Percentiles rank a stretch among this genome's conserved stretches.
phyloP scores from a whole-genome alignment of 1,139 yeast genomes.

The Debaryomycetaceae sp. region DNA sequence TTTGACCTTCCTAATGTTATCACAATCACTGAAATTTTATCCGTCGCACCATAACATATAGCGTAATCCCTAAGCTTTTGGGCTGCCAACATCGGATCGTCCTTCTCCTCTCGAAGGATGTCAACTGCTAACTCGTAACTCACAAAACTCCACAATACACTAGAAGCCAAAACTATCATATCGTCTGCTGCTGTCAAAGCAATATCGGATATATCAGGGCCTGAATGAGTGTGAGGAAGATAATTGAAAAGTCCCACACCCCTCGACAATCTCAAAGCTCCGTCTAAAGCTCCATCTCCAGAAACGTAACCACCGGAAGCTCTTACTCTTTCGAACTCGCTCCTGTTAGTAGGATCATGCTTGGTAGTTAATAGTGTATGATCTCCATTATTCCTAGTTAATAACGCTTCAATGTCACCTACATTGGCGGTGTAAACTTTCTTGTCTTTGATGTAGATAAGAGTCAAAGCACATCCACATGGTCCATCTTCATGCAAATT shows the following conservation, averaged over 20 bases:
- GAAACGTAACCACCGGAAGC: conserved; percentile 90
- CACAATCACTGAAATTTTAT: conserved; percentile 82
- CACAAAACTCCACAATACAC: conserved; percentile 81
- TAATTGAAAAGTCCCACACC: conserved; percentile 89
- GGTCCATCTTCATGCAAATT: conserved; percentile 58
- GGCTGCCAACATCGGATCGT: conserved; percentile 89
- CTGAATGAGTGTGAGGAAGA: conserved; percentile 86
- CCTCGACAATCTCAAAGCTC: conserved; percentile 76
- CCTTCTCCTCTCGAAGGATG: conserved; percentile 76
- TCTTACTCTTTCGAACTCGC: conserved; percentile 83
- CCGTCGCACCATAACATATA: conserved; percentile 83
- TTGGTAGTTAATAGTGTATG: conserved; percentile 67
- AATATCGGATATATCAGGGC: conserved; percentile 70
- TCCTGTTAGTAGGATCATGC: conserved; percentile 79
- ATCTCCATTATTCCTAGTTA: conserved; percentile 81
- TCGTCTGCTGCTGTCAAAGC: conserved; percentile 72
- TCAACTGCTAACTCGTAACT: conserved; percentile 88
- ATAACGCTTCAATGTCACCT: conserved; percentile 84
- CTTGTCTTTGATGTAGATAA: conserved; percentile 71
- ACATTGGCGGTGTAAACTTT: conserved; percentile 78
- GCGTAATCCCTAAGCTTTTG: conserved; percentile 93
- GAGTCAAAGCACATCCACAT: conserved; percentile 86
- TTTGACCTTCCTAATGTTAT: conserved; percentile 55
- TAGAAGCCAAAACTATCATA: conserved; percentile 81
- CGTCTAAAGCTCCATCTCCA: conserved; percentile 82